Evolutionary conservation across 768 basidiomycete genomes (phyloP), one percentile per base, ranked within the genome.

Genomic region (Termitomyces sp.): DNA sequence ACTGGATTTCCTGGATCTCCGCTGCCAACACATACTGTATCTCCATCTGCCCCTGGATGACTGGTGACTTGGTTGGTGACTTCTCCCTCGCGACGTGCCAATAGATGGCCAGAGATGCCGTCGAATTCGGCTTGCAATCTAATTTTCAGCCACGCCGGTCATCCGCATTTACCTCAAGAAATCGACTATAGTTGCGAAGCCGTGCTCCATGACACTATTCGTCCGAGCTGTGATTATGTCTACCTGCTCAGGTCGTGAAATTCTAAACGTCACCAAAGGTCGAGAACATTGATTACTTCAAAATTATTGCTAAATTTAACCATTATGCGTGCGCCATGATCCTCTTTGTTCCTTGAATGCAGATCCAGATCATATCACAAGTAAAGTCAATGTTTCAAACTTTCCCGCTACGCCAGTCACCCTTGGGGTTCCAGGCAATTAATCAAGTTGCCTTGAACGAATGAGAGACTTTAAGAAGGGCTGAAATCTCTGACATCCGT

Each of bases 401-500:
- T 28, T 53, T 44, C 11, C 51, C 58, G 45, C 47, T 58, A 40
- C 26, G 37, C 46, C 35, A 21, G 49, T 61, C 52, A 55, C 54
- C 46, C 51, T 58, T 62, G 48, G 46, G 58, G 54, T 52, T 55
- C 53, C 42, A 59, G 60, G 61, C 42, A 49, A 58, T 55, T 32
- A 59, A 58, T 58, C 53, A 58, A 52, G 51, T 55, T 62, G 54
- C 59, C 59, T 58, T 62, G 59, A 55, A 58, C 53, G 46, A 32
- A 48, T 45, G 40, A 58, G 40, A 60, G 53, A 55, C 51, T 42
- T 53, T 57, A 59, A 59, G 48, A 59, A 56, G 56, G 45, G 37
- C 34, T 50, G 24, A 10, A 40, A 19, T 14, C 35, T 24, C 19
- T 37, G 17, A 41, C 7, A 41, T 19, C 12, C 17, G 8, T 38